Percentiles rank a stretch among this genome's conserved stretches.
These are phyloP conservation scores for Aureobasidium namibiae DNA, from an alignment of 2,329 filamentous ascomycete species.

Conservation along the genomic window DNA sequence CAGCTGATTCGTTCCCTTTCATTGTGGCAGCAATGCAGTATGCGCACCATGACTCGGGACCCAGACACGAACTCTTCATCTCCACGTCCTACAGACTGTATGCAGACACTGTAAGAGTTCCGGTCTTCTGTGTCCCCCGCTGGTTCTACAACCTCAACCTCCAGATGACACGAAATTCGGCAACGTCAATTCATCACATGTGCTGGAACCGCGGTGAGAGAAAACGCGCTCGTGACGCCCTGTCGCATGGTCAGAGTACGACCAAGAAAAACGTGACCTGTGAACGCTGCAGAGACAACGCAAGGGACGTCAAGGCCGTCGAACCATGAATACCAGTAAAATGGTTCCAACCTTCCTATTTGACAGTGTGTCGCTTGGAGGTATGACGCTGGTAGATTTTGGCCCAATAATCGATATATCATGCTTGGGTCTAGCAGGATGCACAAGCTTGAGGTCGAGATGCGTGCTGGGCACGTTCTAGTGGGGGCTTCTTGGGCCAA, in stretches of 20 bases:
- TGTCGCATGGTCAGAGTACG: conserved; percentile 8
- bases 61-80: background rate
- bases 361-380: background rate
- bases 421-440: conserved; percentile 7
- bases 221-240: conserved; percentile 5
- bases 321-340: background rate
- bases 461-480: conserved; percentile 12
- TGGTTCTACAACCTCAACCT: conserved; percentile 1
- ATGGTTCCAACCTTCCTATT: background rate
- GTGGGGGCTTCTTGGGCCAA: conserved; percentile 7
- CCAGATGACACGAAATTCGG: conserved; percentile 3
- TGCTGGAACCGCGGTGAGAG: background rate
- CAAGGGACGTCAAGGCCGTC: conserved; percentile 4
- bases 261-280: conserved; percentile 7
- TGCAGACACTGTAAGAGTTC: conserved; percentile 2
- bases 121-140: background rate
- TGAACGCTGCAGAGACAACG: conserved; percentile 4
- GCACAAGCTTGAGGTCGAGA: conserved; percentile 8
- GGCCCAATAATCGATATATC: conserved; percentile 9
- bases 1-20: background rate
- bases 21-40: background rate
- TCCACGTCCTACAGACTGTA: conserved; percentile 1
- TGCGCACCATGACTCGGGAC: background rate
- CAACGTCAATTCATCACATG: background rate
- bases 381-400: background rate